Evolutionary conservation across 73 alveolate species (phyloP).

Genomic region (Paramecium sonneborni): DNA sequence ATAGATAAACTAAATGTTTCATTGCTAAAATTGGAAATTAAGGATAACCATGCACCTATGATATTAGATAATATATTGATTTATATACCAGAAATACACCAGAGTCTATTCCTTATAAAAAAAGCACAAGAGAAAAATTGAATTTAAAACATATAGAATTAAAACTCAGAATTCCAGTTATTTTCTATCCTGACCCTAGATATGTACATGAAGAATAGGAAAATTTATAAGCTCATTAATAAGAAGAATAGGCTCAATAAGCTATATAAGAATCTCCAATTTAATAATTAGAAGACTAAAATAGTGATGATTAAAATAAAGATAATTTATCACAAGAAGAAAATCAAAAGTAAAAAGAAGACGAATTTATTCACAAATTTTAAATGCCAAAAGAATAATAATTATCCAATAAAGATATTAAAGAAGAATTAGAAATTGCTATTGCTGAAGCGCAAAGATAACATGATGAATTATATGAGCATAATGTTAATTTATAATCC

Average conservation of each 20-base stretch:
- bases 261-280: constrained; percentile 54
- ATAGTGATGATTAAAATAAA: constrained; percentile 56
- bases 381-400: constrained; percentile 70
- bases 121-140: constrained; percentile 85
- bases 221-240: constrained; percentile 77
- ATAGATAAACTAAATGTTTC: constrained; percentile 69
- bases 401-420: constrained; percentile 76
- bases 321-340: constrained; percentile 60
- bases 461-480: constrained; percentile 74
- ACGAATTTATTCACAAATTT: background rate
- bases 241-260: constrained; percentile 76
- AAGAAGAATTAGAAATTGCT: constrained; percentile 82
- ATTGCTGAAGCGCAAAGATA: constrained; percentile 84
- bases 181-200: constrained; percentile 93
- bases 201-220: constrained; percentile 80
- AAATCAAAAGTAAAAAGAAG: constrained; percentile 13
- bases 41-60: constrained; percentile 71
- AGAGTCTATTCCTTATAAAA: constrained; percentile 91
- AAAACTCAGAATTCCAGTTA: constrained; percentile 89
- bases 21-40: constrained; percentile 72
- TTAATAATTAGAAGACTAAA: background rate
- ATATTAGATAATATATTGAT: constrained; percentile 87
- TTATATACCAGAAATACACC: constrained; percentile 92
- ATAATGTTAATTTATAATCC: constrained; percentile 81
- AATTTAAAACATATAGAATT: constrained; percentile 87